Base-by-base conservation (phyloP, 331 rosid genomes). In the Quercus lobata region DNA sequence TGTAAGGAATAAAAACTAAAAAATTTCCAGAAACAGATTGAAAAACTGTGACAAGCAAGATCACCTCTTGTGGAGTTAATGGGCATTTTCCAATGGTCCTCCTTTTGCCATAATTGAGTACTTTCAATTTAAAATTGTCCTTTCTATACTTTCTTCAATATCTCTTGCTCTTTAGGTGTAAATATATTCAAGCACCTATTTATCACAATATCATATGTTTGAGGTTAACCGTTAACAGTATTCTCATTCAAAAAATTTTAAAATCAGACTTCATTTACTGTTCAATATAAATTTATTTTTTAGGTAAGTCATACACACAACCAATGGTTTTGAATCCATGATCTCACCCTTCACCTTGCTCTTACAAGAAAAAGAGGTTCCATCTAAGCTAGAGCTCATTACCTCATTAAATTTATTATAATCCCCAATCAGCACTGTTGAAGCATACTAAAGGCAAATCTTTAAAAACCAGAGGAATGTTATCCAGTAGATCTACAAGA, bases 31-130 rank as follows among this genome's bases (percentile, higher is more conserved):
- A 54, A 57, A 60, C 30, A 75, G 15, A 30, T 57, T 57, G 75
- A 79, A 66, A 5, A 35, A 30, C 62, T 55, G 29, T 37, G 11
- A 56, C 46, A 71, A 62, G 71, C 37, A 73, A 78, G 82, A 44
- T 87, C 84, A 96, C 99, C 99, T 93, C 99, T 84, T 96, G 97
- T 10, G 99, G 99, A 81, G 94, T 96, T 87, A 96, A 81, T 19
- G 99, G 99, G 74, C 99, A 96, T 85, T 96, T 96, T 73, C 98
- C 98, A 46, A 96, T 91, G 69, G 99, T 97, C 84, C 99, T 90
- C 87, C 99, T 91, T 85, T 91, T 96, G 63, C 69, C 77, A 57
- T 90, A 93, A 63, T 91, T 82, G 6, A 96, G 98, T 82, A 57
- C 84, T 86, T 96, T 96, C 15, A 91, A 87, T 18, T 97, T 97